Evolutionary conservation across 768 basidiomycete species (phyloP), one percentile per base, ranked within the genome.

Genomic region (Asterophora lycoperdoides): DNA sequence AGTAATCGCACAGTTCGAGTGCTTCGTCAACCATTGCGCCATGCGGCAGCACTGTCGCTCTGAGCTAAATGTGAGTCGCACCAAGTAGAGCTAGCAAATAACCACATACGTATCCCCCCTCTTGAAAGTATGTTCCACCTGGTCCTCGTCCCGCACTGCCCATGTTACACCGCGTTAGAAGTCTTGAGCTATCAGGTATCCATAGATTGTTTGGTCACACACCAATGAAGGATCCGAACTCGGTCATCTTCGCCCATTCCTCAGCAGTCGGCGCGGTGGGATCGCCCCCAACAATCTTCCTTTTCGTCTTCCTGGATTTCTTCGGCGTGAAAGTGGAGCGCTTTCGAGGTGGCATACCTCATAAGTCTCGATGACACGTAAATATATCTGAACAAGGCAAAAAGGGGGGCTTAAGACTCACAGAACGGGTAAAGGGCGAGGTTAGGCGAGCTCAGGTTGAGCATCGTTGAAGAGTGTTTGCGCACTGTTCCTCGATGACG

Each of bases 41-140:
- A n/a, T 63, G 43, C 4, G 78, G 78, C 4, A 76, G 61, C 26
- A 82, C 61, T 8, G 70, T 65, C 1, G 66, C 76, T 1, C 79
- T 77, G 38, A 5, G 23, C 3, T 3, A 23, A 23, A 23, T 23
- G 23, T 23, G 23, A 23, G 23, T 23, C 6, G 23, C 23, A 23
- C 23, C 23, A 3, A 41, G 0, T 15, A 45, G 40, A 20, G 14
- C 18, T 55, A 9, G 8, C 30, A 13, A 32, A 32, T 32, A 3
- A 9, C 8, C 30, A 32, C 72, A 34, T 52, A 79, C 79, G 56
- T 50, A 13, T 79, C 67, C 1, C 63, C 61, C 8, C 38, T 39
- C 0, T 30, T 42, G 36, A 74, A 79, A 0, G 5, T 23, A 30
- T 68, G 56, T 28, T 70, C 59, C 6, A 52, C 51, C 1, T 56